phyloP scores from a whole-genome alignment of 2,329 filamentous ascomycete genomes.

The Nigrospora sphaerica region DNA sequence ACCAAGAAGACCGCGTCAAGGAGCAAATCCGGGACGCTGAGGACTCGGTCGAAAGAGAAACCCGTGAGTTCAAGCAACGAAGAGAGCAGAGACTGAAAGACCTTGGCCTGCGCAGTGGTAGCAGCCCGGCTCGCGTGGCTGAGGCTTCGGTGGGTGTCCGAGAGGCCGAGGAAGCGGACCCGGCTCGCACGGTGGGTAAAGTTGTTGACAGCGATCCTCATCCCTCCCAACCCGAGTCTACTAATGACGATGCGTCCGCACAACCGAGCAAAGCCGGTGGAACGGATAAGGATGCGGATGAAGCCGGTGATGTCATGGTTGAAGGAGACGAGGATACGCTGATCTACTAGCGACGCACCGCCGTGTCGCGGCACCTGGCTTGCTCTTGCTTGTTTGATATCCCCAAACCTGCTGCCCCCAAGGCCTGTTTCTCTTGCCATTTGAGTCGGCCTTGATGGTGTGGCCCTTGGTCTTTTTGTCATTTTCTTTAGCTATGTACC shows the following conservation, averaged over 20 bases:
- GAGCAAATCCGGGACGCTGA: slow-evolving; percentile 63
- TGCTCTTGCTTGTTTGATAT: too few relatives aligned
- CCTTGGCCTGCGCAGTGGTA: slow-evolving; percentile 21
- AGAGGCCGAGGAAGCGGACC: slow-evolving; percentile 10
- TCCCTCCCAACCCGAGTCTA: slow-evolving; percentile 25
- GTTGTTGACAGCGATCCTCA: slow-evolving; percentile 32
- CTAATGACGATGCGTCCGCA: slow-evolving; percentile 23
- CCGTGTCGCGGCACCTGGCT: too few relatives aligned
- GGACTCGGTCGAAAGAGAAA: slow-evolving; percentile 56
- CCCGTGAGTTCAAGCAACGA: slow-evolving; percentile 50
- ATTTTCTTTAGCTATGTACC: too few relatives aligned
- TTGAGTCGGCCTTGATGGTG: too few relatives aligned
- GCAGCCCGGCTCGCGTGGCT: slow-evolving; percentile 5
- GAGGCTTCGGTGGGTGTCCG: slow-evolving; percentile 7
- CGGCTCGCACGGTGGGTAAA: slow-evolving; percentile 34
- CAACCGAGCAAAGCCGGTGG: slow-evolving; percentile 16
- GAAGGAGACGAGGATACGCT: slow-evolving; percentile 86
- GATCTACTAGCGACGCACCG: slow-evolving; percentile 58
- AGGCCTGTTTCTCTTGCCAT: too few relatives aligned
- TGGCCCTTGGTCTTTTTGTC: too few relatives aligned
- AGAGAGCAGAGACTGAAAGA: slow-evolving; percentile 34
- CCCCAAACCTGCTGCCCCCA: too few relatives aligned
- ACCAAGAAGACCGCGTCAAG: slow-evolving; percentile 65
- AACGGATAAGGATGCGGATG: slow-evolving; percentile 43
- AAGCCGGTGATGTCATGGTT: slow-evolving; percentile 71